phyloP scores from a whole-genome alignment of 306 rosid species.

The Malus sieversii region DNA sequence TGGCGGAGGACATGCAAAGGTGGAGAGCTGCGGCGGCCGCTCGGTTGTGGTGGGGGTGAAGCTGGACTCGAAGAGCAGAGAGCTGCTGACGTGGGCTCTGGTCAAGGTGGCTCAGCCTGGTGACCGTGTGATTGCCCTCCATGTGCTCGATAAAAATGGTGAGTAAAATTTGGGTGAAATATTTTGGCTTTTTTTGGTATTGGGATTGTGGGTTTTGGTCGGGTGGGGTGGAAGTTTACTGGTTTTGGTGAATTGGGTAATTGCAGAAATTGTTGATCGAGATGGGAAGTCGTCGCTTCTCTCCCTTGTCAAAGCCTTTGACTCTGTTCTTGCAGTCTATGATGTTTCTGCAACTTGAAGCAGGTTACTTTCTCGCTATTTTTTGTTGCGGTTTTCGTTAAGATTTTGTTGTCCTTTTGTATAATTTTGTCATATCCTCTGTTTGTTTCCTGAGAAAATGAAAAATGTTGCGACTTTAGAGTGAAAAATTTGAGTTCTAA shows the following conservation, averaged over 20 bases:
- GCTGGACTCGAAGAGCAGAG: conserved; percentile 71
- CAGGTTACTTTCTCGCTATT: conserved; percentile 50
- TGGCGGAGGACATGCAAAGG: conserved; percentile 28
- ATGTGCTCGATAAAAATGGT: conserved; percentile 78
- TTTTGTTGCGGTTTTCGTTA: neutral
- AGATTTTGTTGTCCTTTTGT: neutral
- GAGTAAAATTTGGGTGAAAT: neutral
- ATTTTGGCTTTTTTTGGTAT: neutral
- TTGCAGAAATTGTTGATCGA: conserved; percentile 59
- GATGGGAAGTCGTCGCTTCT: conserved; percentile 82
- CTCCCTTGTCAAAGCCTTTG: conserved; percentile 83
- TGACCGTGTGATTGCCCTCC: conserved; percentile 79
- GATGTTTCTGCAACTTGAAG: conserved; percentile 91
- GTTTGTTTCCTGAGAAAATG: conserved; percentile 17
- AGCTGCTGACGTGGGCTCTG: conserved; percentile 90
- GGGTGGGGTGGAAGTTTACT: conserved; percentile 12
- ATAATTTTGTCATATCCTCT: neutral
- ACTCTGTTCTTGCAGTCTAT: conserved; percentile 86
- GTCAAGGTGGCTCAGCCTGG: conserved; percentile 86
- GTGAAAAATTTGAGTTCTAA: neutral
- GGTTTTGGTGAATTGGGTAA: conserved; percentile 20
- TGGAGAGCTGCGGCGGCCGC: conserved; percentile 34
- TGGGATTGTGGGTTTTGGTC: conserved; percentile 2
- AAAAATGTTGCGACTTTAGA: neutral
- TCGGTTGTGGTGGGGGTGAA: conserved; percentile 81